phyloP scores from a whole-genome alignment of 2,329 filamentous ascomycete species.

The Talaromyces sp. region DNA sequence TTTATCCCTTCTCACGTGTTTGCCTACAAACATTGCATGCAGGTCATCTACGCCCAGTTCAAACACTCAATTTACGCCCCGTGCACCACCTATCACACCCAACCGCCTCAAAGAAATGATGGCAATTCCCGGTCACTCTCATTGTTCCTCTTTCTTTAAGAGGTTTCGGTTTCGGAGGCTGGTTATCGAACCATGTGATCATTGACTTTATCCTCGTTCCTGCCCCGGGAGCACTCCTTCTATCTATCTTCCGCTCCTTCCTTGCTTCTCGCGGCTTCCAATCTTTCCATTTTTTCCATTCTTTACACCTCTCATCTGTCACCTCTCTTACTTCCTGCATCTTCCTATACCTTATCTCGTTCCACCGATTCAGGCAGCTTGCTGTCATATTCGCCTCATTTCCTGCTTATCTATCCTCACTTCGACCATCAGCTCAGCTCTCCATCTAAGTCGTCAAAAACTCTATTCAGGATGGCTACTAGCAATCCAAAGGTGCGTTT shows the following conservation, averaged over 20 bases:
- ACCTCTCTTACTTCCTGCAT: not conserved
- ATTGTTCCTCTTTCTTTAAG: not conserved
- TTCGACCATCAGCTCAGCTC: not conserved
- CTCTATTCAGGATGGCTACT: not conserved
- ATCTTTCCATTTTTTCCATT: not conserved
- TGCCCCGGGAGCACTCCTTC: not conserved
- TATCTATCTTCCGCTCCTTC: not conserved
- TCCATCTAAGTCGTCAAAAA: not conserved
- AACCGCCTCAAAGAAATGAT: not conserved
- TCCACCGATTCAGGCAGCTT: not conserved
- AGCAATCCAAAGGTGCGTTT: not conserved
- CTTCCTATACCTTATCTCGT: not conserved
- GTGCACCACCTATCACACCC: not conserved
- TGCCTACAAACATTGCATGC: not conserved
- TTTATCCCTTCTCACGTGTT: not conserved
- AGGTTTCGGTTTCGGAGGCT: not conserved
- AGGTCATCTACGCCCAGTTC: not conserved
- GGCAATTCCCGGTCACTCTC: not conserved
- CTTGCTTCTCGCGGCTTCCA: not conserved
- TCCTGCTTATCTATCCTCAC: not conserved
- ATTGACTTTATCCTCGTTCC: not conserved
- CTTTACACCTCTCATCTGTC: not conserved
- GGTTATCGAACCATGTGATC: not conserved
- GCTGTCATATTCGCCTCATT: not conserved
- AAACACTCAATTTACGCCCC: not conserved